phyloP scores from a whole-genome alignment of 345 rosid genomes.

The Populus alba region DNA sequence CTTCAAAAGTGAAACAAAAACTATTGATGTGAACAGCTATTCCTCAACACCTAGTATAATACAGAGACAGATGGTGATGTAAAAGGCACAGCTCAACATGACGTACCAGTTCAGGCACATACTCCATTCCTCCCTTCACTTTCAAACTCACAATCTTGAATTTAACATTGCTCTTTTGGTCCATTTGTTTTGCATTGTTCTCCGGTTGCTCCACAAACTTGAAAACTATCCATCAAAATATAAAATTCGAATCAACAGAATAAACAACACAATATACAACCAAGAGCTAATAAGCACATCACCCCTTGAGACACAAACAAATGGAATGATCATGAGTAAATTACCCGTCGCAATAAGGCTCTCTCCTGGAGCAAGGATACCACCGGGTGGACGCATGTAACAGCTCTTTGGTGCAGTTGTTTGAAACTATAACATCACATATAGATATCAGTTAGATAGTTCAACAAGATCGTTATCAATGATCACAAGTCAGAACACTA shows the following conservation, averaged over 20 bases:
- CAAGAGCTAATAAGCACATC: not conserved
- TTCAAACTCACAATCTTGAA: slow-evolving; percentile 37
- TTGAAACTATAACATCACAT: slow-evolving; percentile 20
- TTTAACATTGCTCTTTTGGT: slow-evolving; percentile 28
- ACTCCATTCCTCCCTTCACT: slow-evolving; percentile 29
- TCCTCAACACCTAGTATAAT: not conserved
- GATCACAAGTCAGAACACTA: not conserved
- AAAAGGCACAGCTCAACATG: not conserved
- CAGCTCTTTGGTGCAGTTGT: slow-evolving; percentile 39
- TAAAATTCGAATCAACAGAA: not conserved
- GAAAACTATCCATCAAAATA: slow-evolving; percentile 23
- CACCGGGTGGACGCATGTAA: slow-evolving; percentile 36
- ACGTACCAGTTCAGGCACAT: slow-evolving; percentile 34
- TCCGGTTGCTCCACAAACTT: slow-evolving; percentile 34
- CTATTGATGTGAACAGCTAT: not conserved
- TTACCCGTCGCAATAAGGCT: slow-evolving; percentile 33
- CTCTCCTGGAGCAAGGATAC: slow-evolving; percentile 35
- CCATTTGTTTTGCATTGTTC: slow-evolving; percentile 23
- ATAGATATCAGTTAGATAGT: not conserved
- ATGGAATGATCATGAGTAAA: not conserved
- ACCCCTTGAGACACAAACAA: not conserved
- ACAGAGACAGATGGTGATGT: not conserved
- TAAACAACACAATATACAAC: not conserved
- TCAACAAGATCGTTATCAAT: not conserved
- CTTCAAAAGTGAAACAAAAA: not conserved